These are phyloP conservation scores for Lichtheimia ornata DNA, from an alignment of 371 early-diverging fungal species.

Conservation along the genomic window DNA sequence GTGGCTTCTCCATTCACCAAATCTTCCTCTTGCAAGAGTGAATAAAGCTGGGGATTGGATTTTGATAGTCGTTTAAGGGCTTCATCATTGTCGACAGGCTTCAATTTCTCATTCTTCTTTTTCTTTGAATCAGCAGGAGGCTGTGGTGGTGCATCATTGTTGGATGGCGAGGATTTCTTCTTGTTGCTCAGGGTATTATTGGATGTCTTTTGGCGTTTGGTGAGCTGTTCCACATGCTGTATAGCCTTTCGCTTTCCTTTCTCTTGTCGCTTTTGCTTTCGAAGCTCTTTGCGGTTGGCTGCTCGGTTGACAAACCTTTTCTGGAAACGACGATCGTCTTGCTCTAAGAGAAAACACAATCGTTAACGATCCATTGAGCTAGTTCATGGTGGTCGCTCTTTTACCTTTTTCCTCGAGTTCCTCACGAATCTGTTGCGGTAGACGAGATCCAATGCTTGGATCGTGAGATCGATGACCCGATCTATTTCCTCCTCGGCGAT, in stretches of 20 bases:
- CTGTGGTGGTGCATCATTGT: not conserved
- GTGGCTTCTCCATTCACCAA: constrained; percentile 30
- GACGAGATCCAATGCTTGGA: constrained; percentile 30
- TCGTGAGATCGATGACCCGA: constrained; percentile 1
- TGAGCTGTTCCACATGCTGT: constrained; percentile 19
- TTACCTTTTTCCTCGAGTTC: constrained; percentile 41
- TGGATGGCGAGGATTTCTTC: not conserved
- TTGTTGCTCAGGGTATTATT: constrained; percentile 5
- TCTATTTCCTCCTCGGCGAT: not conserved
- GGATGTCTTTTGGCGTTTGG: constrained; percentile 31
- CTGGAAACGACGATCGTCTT: constrained; percentile 41
- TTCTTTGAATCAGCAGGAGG: not conserved
- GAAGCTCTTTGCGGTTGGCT: constrained; percentile 35
- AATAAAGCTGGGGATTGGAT: constrained; percentile 69
- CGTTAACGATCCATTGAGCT: not conserved
- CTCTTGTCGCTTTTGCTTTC: constrained; percentile 45
- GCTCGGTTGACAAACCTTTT: constrained; percentile 31
- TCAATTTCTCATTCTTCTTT: constrained; percentile 2
- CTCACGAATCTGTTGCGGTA: constrained; percentile 36
- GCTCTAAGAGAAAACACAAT: constrained; percentile 12
- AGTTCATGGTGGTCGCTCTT: not conserved
- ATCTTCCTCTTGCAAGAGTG: constrained; percentile 64
- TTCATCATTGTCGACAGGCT: constrained; percentile 8
- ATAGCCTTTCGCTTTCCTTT: constrained; percentile 40
- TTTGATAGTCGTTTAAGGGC: constrained; percentile 63